phyloP scores from a whole-genome alignment of 495 filamentous ascomycete genomes.

The Aspergillus bridgeri region DNA sequence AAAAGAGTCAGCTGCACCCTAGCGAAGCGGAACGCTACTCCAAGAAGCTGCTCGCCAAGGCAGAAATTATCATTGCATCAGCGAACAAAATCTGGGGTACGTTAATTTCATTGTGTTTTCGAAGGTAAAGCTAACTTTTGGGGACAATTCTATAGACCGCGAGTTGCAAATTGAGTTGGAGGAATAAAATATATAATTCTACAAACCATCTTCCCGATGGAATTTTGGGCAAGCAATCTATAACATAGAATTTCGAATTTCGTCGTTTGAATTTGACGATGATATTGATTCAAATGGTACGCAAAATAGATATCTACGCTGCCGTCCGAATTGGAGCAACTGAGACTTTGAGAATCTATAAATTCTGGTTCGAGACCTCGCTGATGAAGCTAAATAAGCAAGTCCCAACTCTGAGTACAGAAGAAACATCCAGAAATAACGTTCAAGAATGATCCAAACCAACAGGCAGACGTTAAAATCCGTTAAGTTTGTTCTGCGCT shows the following conservation, averaged over 20 bases:
- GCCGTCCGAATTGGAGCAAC: not conserved
- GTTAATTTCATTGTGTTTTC: slow-evolving; percentile 17
- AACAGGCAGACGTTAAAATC: slow-evolving; percentile 30
- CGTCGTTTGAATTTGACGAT: not conserved
- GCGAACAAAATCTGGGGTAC: slow-evolving; percentile 73
- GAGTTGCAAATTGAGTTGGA: slow-evolving; percentile 46
- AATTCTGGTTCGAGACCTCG: too few species aligned
- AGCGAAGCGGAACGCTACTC: slow-evolving; percentile 61
- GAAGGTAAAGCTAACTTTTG: not conserved
- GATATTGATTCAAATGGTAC: not conserved
- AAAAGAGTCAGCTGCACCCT: slow-evolving; percentile 54
- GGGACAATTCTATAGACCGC: slow-evolving; percentile 24
- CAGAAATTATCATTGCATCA: slow-evolving; percentile 63
- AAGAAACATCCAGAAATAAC: not conserved
- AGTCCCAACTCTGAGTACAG: not conserved
- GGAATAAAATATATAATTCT: slow-evolving; percentile 19
- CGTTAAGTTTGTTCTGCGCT: slow-evolving; percentile 57
- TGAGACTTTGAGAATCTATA: too few species aligned
- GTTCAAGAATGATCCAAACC: not conserved
- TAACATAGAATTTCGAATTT: not conserved
- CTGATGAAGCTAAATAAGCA: too few species aligned
- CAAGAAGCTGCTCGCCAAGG: slow-evolving; percentile 62
- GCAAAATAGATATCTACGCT: not conserved
- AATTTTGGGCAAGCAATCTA: not conserved
- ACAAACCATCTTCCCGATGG: not conserved